These are phyloP conservation scores for Diaporthe capsici DNA, from an alignment of 2,329 filamentous ascomycete genomes.

Conservation along the genomic window DNA sequence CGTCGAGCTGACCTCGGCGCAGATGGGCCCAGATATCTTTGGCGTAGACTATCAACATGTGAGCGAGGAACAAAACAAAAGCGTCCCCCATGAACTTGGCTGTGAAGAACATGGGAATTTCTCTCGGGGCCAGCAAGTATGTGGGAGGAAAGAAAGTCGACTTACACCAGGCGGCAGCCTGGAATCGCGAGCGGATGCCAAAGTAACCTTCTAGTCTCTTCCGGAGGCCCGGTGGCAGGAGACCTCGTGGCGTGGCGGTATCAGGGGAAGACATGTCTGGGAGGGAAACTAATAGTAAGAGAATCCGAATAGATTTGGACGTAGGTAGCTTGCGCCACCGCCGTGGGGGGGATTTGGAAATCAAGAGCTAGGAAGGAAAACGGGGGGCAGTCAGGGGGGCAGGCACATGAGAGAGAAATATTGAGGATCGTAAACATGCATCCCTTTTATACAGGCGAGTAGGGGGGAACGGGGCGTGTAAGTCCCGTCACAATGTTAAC, in stretches of 20 bases:
- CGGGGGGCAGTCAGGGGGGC: not conserved
- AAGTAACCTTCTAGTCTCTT: not conserved
- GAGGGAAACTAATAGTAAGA: not conserved
- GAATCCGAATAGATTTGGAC: not conserved
- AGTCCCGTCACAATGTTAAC: constrained; percentile 23
- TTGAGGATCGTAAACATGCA: not conserved
- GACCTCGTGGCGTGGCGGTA: not conserved
- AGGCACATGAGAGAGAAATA: not conserved
- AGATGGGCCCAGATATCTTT: constrained; percentile 25
- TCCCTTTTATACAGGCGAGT: not conserved
- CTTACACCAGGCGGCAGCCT: constrained; percentile 21
- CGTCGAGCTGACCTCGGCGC: constrained; percentile 23
- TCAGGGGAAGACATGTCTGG: constrained; percentile 26
- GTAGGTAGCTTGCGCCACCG: not conserved
- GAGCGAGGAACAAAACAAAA: not conserved
- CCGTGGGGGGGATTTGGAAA: not conserved
- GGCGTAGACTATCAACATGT: constrained; percentile 28
- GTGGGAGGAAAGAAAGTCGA: not conserved
- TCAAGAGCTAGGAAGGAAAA: not conserved
- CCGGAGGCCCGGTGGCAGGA: not conserved
- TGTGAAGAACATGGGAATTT: not conserved
- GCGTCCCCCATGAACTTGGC: not conserved
- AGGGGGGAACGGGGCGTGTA: not conserved
- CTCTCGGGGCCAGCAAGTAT: not conserved
- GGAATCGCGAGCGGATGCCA: not conserved